Base-by-base conservation (phyloP, 805 yeast genomes). In the Yarrowia sp. region DNA sequence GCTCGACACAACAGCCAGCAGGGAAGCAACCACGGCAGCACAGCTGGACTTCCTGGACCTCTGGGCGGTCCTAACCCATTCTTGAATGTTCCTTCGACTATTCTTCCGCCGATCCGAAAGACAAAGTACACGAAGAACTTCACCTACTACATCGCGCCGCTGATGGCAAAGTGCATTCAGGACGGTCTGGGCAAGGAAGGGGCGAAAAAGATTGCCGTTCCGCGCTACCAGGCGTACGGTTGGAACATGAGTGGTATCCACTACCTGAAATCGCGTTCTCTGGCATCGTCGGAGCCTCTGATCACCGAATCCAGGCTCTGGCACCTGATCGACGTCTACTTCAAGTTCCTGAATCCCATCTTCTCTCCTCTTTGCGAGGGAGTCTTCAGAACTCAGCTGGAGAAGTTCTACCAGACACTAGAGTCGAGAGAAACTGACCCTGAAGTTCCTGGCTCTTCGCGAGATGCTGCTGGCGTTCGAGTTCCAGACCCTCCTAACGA, bases 171-270 rank as follows among this genome's bases (percentile, higher is more conserved):
- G 18, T 38, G 38, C 21, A 55, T 55, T 38, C 61, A 55, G 19
- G 61, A 55, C 10, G 61, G 61, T 10, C 22, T 55, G 22, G 61
- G 61, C 13, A 55, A 55, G 14, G 61, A 55, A 16, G 61, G 61
- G 2, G 33, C 61, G 5, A 51, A 51, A n/a, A 38, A 35, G 14
- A 69, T 82, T 13, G 67, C 71, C 12, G 64, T 80, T n/a, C 87
- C 87, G 4, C 70, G 87, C 47, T 73, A 78, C n/a, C 86, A 84
- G 68, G 80, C 77, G 56, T 84, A 81, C 66, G 87, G 86, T 14
- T 84, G 88, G 87, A 84, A 84, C 68, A 73, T 84, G 81, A 74
- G 80, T n/a, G 88, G 88, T 0, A 77, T 77, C 27, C 80, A 79
- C 66, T 84, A 81, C 67, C 64, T 83, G 18, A 68, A 68, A 25